Evolutionary conservation across 305 asterid species (phyloP).

Genomic region (Fraxinus albicans): DNA sequence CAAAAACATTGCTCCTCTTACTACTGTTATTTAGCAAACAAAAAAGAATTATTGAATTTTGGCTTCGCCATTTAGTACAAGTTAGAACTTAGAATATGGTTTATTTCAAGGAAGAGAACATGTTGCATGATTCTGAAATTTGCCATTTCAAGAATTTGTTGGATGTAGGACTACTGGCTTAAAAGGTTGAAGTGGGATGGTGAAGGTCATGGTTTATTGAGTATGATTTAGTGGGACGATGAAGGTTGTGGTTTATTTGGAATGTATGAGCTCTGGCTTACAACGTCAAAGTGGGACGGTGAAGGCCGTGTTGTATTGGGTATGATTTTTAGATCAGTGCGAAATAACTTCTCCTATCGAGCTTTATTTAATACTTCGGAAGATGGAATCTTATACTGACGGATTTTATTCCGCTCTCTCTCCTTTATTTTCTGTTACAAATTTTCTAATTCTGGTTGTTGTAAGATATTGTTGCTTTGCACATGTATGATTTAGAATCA

Average conservation of each 20-base stretch:
- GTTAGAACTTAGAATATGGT: neutral
- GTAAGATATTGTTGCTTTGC: neutral
- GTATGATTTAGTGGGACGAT: neutral
- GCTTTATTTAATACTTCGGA: neutral
- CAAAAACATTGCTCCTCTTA: neutral
- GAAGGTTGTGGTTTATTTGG: neutral
- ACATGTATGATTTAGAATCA: neutral
- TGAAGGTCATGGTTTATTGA: neutral
- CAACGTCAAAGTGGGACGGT: neutral
- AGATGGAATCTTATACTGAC: neutral
- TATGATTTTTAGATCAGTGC: neutral
- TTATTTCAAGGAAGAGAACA: neutral
- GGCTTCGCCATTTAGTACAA: neutral
- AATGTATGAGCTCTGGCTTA: neutral
- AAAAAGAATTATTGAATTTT: neutral
- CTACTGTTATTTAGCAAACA: neutral
- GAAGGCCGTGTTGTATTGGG: neutral
- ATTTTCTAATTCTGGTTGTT: neutral
- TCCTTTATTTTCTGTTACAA: neutral
- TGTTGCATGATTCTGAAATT: neutral
- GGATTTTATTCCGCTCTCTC: neutral
- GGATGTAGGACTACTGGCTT: neutral
- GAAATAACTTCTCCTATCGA: neutral
- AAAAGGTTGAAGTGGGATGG: neutral
- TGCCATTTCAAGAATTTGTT: neutral